Evolutionary conservation across 2,329 filamentous ascomycete species (phyloP).

Genomic region (Delphinella strobiligena): DNA sequence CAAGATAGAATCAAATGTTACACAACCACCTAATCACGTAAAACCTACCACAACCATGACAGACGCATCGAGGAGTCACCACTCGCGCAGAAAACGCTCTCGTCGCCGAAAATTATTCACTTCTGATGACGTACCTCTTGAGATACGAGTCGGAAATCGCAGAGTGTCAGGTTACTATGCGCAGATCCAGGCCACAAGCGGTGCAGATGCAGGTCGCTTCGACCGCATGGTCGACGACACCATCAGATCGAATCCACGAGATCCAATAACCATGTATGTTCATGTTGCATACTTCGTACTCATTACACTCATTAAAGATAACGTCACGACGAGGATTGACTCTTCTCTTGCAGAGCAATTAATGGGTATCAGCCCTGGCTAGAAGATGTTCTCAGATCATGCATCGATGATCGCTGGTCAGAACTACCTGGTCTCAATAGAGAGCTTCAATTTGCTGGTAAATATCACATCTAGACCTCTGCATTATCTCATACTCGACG

Average conservation of each 20-base stretch:
- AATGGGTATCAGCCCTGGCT: slow-evolving; percentile 25
- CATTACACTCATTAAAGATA: not conserved
- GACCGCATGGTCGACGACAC: slow-evolving; percentile 20
- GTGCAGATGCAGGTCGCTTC: slow-evolving; percentile 19
- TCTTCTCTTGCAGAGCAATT: slow-evolving; percentile 12
- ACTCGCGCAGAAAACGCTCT: slow-evolving; percentile 3
- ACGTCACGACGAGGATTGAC: not conserved
- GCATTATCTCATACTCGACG: no score
- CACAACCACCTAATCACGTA: no score
- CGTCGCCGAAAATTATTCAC: slow-evolving; percentile 16
- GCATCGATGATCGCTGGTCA: slow-evolving; percentile 21
- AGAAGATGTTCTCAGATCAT: slow-evolving; percentile 19
- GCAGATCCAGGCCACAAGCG: slow-evolving; percentile 16
- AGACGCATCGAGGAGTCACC: slow-evolving; percentile 2
- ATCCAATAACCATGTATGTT: slow-evolving; percentile 20
- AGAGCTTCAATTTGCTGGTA: slow-evolving; percentile 23
- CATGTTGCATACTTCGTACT: not conserved
- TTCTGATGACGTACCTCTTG: slow-evolving; percentile 13
- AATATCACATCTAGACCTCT: no score
- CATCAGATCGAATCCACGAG: slow-evolving; percentile 17
- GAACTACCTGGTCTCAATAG: slow-evolving; percentile 22
- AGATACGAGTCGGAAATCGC: slow-evolving; percentile 20
- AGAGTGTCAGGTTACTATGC: slow-evolving; percentile 16
- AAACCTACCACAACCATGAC: slow-evolving; percentile 6
- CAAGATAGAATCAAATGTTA: no score